Conservation (phyloP, 768 basidiomycete genomes). For the Neoboletus brunneissimus region DNA sequence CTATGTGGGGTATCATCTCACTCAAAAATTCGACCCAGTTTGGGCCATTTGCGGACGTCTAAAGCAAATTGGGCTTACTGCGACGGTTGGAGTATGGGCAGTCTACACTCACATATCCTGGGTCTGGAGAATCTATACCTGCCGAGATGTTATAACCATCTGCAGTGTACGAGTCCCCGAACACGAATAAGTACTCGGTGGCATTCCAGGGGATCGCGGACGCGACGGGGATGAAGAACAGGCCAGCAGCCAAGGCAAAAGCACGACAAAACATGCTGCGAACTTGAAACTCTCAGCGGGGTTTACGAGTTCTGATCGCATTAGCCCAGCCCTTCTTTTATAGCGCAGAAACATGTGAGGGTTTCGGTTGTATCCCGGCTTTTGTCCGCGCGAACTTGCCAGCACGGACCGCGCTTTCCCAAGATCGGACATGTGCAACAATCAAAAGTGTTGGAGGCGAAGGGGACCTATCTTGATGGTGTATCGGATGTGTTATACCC, state of each 20-base stretch:
- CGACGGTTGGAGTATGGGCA: not conserved
- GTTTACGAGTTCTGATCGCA: not conserved
- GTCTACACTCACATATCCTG: slow-evolving; percentile 44
- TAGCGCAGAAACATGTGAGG: not conserved
- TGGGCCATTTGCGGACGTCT: slow-evolving; percentile 61
- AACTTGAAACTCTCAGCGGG: not conserved
- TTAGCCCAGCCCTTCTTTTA: slow-evolving; percentile 6
- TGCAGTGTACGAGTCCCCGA: slow-evolving; percentile 63
- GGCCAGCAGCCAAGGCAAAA: not conserved
- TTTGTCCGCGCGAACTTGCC: not conserved
- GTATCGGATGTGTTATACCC: too few species aligned
- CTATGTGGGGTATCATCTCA: slow-evolving; percentile 21
- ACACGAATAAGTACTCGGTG: slow-evolving; percentile 55
- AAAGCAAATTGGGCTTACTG: not conserved
- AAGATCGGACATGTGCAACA: not conserved
- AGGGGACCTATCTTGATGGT: not conserved
- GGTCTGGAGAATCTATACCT: slow-evolving; percentile 50
- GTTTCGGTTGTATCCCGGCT: not conserved
- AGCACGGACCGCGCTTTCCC: not conserved
- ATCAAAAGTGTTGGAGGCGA: not conserved
- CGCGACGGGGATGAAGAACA: slow-evolving; percentile 7
- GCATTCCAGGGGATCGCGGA: slow-evolving; percentile 44
- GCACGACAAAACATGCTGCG: slow-evolving; percentile 11
- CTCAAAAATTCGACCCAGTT: slow-evolving; percentile 60
- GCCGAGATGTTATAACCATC: slow-evolving; percentile 59